Evolutionary conservation across 2,329 filamentous ascomycete species (phyloP).

Genomic region (Cryphonectria naterciae): DNA sequence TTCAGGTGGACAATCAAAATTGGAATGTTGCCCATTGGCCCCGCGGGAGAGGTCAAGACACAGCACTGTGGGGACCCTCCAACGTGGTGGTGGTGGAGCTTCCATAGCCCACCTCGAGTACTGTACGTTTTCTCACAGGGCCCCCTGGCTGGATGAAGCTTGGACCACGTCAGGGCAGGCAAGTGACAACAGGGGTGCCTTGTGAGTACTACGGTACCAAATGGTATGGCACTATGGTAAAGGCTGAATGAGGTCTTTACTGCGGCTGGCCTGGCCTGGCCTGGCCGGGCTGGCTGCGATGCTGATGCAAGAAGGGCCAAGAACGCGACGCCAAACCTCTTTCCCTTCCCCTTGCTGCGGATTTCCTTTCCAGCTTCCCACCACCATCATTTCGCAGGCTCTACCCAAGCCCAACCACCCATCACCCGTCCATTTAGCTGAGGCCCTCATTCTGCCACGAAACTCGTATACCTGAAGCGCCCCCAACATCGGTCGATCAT

Average conservation of each 20-base stretch:
- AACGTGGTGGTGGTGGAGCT: conserved; percentile 1
- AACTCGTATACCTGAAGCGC: background rate
- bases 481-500: background rate
- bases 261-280: background rate
- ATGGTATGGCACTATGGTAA: background rate
- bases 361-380: conserved; percentile 5
- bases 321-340: conserved; percentile 17
- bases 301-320: background rate
- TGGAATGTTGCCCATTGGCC: conserved; percentile 24
- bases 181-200: conserved; percentile 8
- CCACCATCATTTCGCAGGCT: background rate
- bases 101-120: background rate
- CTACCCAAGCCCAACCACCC: background rate
- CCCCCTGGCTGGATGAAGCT: conserved; percentile 4
- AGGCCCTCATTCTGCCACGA: background rate
- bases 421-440: background rate
- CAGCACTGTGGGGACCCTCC: background rate
- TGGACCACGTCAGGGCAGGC: conserved; percentile 3
- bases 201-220: background rate
- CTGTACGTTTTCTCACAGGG: background rate
- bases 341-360: conserved; percentile 5
- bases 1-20: conserved; percentile 24
- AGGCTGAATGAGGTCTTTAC: conserved; percentile 6
- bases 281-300: background rate
- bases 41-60: conserved; percentile 1